Evolutionary conservation across 257 asterid species (phyloP).

Genomic region (Cordia subcordata): DNA sequence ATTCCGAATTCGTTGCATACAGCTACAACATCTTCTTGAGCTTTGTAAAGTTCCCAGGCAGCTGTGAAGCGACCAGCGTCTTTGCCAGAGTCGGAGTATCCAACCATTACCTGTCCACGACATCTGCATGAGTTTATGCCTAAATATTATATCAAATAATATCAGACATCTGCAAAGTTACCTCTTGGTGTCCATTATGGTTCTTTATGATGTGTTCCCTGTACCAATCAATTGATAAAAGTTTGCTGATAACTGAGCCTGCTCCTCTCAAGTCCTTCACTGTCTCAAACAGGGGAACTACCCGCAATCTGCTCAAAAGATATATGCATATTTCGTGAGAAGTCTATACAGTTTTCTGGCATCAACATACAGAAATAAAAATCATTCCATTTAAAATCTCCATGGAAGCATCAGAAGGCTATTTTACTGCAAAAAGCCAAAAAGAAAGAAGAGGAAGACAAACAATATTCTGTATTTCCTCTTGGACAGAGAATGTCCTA

Average conservation of each 20-base stretch:
- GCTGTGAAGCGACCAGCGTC: conserved; percentile 97
- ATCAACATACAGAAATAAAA: background rate
- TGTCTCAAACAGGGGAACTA: conserved; percentile 94
- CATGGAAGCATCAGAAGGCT: too few species aligned
- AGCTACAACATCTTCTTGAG: conserved; percentile 93
- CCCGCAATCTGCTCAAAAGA: conserved; percentile 61
- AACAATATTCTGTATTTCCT: too few species aligned
- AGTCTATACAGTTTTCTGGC: background rate
- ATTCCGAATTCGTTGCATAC: conserved; percentile 86
- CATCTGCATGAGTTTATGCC: conserved; percentile 19
- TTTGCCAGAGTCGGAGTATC: conserved; percentile 97
- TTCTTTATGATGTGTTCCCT: conserved; percentile 67
- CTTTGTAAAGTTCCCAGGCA: conserved; percentile 99
- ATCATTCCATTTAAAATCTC: background rate
- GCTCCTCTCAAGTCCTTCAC: conserved; percentile 96
- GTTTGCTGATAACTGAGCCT: conserved; percentile 78
- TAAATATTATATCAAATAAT: background rate
- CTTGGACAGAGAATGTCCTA: too few species aligned
- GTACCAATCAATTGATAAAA: conserved; percentile 88
- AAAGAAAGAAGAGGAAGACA: too few species aligned
- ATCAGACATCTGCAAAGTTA: conserved; percentile 11
- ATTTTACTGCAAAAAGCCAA: too few species aligned
- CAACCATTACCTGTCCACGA: conserved; percentile 89
- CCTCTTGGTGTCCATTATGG: conserved; percentile 98
- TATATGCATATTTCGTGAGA: conserved; percentile 8